phyloP scores from a whole-genome alignment of 495 filamentous ascomycete species.

The Parathielavia appendiculata region DNA sequence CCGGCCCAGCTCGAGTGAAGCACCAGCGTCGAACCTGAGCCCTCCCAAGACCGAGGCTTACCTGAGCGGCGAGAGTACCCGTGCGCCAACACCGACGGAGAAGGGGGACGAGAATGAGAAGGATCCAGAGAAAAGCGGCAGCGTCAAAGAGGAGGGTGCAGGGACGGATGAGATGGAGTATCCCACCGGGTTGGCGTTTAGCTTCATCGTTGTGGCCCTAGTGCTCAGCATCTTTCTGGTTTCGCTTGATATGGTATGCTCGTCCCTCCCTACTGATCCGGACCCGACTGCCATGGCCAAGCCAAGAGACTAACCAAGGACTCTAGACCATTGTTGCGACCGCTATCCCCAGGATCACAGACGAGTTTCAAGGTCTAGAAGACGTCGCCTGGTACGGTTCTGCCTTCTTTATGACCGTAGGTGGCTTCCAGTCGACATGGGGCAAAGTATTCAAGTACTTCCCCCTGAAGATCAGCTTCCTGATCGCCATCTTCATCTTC shows the following conservation, averaged over 20 bases:
- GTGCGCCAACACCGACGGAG: conserved; percentile 11
- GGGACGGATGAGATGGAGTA: conserved; percentile 26
- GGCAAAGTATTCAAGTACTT: conserved; percentile 41
- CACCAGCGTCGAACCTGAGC: conserved; percentile 1
- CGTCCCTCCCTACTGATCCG: not conserved
- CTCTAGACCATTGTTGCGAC: conserved; percentile 43
- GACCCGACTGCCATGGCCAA: too few relatives aligned
- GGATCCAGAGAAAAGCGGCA: conserved; percentile 24
- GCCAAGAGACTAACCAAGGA: not conserved
- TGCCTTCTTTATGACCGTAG: conserved; percentile 37
- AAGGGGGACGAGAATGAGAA: conserved; percentile 8
- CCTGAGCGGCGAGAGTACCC: conserved; percentile 20
- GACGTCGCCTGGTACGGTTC: conserved; percentile 51
- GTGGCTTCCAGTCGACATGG: conserved; percentile 37
- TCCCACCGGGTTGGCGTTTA: conserved; percentile 31
- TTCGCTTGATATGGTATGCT: conserved; percentile 47
- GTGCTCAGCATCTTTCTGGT: conserved; percentile 48
- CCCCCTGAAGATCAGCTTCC: conserved; percentile 39
- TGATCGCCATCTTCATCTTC: conserved; percentile 44
- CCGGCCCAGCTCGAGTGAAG: not conserved
- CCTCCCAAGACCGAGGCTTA: conserved; percentile 13
- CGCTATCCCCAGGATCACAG: conserved; percentile 42
- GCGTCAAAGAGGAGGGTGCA: conserved; percentile 41
- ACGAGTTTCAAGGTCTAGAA: conserved; percentile 41
- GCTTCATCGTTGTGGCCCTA: conserved; percentile 43